Percentiles rank a stretch among this genome's conserved stretches.
phyloP scores from a whole-genome alignment of 1,139 yeast genomes.

The Nakaseomyces nivariensis region DNA sequence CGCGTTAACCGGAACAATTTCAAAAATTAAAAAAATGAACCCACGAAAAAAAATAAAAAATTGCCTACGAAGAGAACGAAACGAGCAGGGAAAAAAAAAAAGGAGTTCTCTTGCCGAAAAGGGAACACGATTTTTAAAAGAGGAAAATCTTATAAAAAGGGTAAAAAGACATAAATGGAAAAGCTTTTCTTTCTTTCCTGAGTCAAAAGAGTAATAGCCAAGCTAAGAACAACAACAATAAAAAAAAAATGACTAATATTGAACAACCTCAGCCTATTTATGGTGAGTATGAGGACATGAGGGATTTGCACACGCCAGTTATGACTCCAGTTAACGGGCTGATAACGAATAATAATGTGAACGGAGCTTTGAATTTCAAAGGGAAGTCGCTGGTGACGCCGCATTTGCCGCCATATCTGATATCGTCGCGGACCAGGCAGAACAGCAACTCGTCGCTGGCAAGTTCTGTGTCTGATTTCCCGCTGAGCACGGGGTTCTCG shows the following conservation, averaged over 20 bases:
- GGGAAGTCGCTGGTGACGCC: not conserved
- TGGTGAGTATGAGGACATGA: not conserved
- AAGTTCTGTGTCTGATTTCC: conserved; percentile 5
- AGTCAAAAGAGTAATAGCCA: too few relatives aligned
- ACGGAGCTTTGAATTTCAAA: not conserved
- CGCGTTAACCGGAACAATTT: too few relatives aligned
- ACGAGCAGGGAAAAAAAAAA: too few relatives aligned
- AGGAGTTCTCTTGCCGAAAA: too few relatives aligned
- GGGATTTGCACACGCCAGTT: conserved; percentile 1
- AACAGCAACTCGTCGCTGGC: conserved; percentile 5
- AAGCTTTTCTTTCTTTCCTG: too few relatives aligned
- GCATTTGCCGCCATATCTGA: conserved; percentile 2
- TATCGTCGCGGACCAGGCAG: conserved; percentile 3
- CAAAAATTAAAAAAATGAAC: too few relatives aligned
- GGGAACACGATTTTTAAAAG: too few relatives aligned
- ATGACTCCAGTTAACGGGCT: conserved; percentile 1
- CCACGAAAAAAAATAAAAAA: too few relatives aligned
- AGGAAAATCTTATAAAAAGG: too few relatives aligned
- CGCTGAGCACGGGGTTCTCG: not conserved
- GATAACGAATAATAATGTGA: conserved; percentile 1
- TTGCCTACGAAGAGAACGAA: too few relatives aligned
- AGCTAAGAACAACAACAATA: not conserved
- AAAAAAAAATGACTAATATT: not conserved
- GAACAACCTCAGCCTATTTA: conserved; percentile 2
- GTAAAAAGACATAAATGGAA: too few relatives aligned